Percentiles rank a stretch among this genome's conserved stretches.
Conservation (phyloP, 176 grass and related monocot species). For the Musa acuminata region DNA sequence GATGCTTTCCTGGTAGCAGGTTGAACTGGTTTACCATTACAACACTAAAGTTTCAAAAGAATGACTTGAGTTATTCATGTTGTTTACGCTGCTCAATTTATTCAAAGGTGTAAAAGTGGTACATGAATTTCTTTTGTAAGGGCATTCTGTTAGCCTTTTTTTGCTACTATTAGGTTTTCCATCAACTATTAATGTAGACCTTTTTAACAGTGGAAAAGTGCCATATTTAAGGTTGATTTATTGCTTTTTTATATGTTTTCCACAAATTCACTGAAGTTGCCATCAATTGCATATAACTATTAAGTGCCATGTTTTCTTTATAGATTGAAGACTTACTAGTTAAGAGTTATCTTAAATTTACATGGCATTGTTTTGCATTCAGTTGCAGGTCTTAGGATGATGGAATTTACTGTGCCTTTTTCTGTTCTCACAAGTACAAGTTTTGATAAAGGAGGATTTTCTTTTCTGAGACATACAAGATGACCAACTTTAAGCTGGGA, state of each 20-base stretch:
- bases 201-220: background rate
- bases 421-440: background rate
- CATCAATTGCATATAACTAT: background rate
- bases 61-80: background rate
- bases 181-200: background rate
- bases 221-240: background rate
- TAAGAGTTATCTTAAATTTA: background rate
- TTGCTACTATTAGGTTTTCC: background rate
- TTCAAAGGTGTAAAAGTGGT: background rate
- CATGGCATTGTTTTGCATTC: background rate
- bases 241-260: background rate
- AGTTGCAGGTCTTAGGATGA: background rate
- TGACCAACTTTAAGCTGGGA: slow-evolving; percentile 18
- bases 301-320: background rate
- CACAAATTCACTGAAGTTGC: background rate
- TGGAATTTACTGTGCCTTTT: background rate
- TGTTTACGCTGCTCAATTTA: background rate
- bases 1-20: background rate
- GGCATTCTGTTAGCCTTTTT: background rate
- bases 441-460: slow-evolving; percentile 5
- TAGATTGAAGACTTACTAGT: background rate
- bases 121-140: background rate
- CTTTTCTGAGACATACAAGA: background rate
- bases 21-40: background rate
- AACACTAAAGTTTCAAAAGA: background rate